These are phyloP conservation scores for Saururus chinensis DNA, from an alignment of 164 flowering plant genomes.

Conservation along the genomic window DNA sequence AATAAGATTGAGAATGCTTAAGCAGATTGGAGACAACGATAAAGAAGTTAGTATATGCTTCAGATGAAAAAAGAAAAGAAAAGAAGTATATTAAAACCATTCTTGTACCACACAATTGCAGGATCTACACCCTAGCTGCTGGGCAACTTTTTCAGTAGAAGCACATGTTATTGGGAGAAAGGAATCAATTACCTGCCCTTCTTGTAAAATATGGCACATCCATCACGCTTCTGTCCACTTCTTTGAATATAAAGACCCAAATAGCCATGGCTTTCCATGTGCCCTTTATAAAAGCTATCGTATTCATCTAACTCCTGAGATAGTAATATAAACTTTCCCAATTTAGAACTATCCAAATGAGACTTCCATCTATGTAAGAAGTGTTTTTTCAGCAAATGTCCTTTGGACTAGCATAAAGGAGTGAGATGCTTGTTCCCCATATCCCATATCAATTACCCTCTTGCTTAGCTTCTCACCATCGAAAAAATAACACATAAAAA, in stretches of 20 bases:
- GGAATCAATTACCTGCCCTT: slow-evolving; percentile 26
- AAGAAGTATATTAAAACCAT: too few relatives aligned
- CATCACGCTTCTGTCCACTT: slow-evolving; percentile 79
- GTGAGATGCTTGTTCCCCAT: background rate
- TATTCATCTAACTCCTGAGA: slow-evolving; percentile 80
- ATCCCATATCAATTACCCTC: background rate
- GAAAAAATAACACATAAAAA: too few relatives aligned
- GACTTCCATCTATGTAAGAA: background rate
- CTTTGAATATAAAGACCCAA: slow-evolving; percentile 70
- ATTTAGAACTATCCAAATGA: background rate
- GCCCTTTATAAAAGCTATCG: slow-evolving; percentile 58
- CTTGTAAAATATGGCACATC: slow-evolving; percentile 80
- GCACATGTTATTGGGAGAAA: background rate
- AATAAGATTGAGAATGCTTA: slow-evolving; percentile 8
- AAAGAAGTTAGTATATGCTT: too few relatives aligned
- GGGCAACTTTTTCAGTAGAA: background rate
- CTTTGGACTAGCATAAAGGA: background rate
- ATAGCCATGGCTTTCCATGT: slow-evolving; percentile 56
- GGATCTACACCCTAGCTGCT: background rate
- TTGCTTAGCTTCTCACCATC: background rate
- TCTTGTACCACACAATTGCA: background rate
- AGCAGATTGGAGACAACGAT: background rate
- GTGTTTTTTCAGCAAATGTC: background rate
- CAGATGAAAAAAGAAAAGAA: too few relatives aligned
- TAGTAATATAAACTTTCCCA: background rate